Conservation (phyloP, 331 rosid species). For the Spiraea crenata region DNA sequence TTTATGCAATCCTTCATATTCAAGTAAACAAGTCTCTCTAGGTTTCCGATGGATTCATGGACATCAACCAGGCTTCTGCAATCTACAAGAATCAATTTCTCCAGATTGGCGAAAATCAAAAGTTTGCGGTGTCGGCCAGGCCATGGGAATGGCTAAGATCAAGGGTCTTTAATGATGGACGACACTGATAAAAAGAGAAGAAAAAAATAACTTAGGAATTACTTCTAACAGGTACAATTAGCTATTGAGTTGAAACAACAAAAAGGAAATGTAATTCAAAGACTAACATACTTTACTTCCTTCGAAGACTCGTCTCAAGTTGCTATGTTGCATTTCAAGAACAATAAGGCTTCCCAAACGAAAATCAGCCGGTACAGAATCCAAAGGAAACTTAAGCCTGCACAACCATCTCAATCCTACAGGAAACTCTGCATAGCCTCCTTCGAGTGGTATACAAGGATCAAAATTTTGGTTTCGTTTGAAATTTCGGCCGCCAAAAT, state of each 20-base stretch:
- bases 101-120: not conserved
- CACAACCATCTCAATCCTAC: conserved; percentile 5
- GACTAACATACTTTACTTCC: not conserved
- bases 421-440: not conserved
- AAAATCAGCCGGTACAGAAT: conserved; percentile 2
- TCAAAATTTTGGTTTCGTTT: too few relatives aligned
- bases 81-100: not conserved
- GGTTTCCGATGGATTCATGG: not conserved
- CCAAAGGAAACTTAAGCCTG: not conserved
- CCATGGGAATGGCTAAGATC: conserved; percentile 8
- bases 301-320: not conserved
- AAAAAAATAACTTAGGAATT: not conserved
- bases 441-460: too few relatives aligned
- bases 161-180: conserved; percentile 3
- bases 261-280: not conserved
- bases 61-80: not conserved
- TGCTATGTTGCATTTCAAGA: conserved; percentile 14
- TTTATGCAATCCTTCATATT: not conserved
- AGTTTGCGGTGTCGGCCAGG: not conserved
- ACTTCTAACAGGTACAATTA: not conserved
- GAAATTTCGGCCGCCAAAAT: too few relatives aligned
- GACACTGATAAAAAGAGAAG: not conserved
- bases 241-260: rapidly evolving
- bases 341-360: conserved; percentile 2
- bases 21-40: not conserved